Conservation (phyloP, 208 protist species). For the Tritrichomonas musculus region DNA sequence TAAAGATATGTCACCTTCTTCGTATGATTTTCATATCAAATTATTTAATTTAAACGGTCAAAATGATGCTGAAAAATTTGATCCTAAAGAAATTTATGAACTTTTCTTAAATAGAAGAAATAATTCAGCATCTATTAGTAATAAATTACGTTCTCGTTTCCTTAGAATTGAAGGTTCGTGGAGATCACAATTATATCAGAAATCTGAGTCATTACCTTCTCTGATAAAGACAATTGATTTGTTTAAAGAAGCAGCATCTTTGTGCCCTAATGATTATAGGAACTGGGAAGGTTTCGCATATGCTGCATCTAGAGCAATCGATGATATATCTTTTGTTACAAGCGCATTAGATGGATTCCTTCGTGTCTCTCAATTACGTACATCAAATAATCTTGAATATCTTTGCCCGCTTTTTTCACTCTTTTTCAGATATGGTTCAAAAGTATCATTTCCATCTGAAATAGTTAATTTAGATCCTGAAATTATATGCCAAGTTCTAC, state of each 20-base stretch:
- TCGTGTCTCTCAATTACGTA: neutral
- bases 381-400: constrained; percentile 15
- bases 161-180: neutral
- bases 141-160: neutral
- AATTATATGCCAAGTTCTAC: neutral
- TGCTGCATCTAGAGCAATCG: neutral
- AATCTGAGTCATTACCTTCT: neutral
- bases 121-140: neutral
- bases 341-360: neutral
- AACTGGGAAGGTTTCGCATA: neutral
- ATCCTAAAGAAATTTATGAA: neutral
- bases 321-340: neutral
- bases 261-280: neutral
- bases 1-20: neutral
- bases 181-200: neutral
- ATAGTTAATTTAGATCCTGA: neutral
- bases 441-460: neutral
- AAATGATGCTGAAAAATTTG: neutral
- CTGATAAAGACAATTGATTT: neutral
- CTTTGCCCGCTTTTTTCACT: neutral
- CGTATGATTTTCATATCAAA: no score
- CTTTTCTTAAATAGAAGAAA: neutral
- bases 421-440: neutral
- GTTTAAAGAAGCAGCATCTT: neutral
- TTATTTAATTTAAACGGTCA: neutral